Evolutionary conservation across 2,329 filamentous ascomycete species (phyloP).

Genomic region (Teratosphaeria nubilosa): DNA sequence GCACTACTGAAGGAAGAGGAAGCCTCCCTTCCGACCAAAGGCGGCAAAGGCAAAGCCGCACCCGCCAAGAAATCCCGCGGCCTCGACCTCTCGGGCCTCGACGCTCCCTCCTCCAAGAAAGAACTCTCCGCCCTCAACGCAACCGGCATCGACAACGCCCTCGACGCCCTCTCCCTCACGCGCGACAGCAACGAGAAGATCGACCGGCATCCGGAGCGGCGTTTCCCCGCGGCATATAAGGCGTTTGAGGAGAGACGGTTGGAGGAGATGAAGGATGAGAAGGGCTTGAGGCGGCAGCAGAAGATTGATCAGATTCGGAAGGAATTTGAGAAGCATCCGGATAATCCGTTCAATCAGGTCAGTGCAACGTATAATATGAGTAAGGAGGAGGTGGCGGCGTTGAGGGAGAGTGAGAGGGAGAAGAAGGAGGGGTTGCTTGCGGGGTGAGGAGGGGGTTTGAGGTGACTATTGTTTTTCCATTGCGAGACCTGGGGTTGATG

Average conservation of each 20-base stretch:
- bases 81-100: slow-evolving; percentile 66
- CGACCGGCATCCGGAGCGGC: slow-evolving; percentile 77
- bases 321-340: slow-evolving; percentile 89
- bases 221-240: slow-evolving; percentile 77
- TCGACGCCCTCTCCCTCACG: slow-evolving; percentile 71
- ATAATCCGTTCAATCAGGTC: slow-evolving; percentile 92
- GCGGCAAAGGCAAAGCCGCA: slow-evolving; percentile 60
- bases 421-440: slow-evolving; percentile 21
- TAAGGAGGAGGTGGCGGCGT: slow-evolving; percentile 61
- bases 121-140: slow-evolving; percentile 59
- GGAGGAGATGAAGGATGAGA: slow-evolving; percentile 76
- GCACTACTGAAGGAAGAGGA: slow-evolving; percentile 78
- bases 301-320: slow-evolving; percentile 73
- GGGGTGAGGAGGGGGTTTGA: background rate
- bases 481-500: too few relatives aligned
- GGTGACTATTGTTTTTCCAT: background rate
- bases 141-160: slow-evolving; percentile 82
- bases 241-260: slow-evolving; percentile 73
- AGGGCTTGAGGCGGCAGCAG: slow-evolving; percentile 72
- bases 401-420: slow-evolving; percentile 39
- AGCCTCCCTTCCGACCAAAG: slow-evolving; percentile 50
- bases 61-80: slow-evolving; percentile 48
- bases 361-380: slow-evolving; percentile 65
- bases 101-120: slow-evolving; percentile 40
- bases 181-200: slow-evolving; percentile 53